Evolutionary conservation across 495 filamentous ascomycete genomes (phyloP).

Genomic region (Penicillium samsonianum): DNA sequence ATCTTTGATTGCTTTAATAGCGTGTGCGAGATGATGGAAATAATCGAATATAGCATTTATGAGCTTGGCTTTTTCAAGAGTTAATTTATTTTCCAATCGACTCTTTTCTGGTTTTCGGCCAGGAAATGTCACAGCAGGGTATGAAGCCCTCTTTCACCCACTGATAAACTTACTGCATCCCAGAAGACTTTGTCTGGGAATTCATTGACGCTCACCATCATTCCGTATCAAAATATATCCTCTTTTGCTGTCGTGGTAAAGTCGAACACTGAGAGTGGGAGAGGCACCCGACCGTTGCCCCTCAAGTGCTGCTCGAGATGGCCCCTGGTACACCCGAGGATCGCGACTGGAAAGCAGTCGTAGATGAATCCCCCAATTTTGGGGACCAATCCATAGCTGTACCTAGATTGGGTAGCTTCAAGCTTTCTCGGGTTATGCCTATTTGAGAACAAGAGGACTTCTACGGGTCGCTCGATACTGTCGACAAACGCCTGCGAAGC

Average conservation of each 20-base stretch:
- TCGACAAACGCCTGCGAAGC: background rate
- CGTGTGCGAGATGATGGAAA: background rate
- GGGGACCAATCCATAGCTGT: background rate
- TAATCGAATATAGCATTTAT: background rate
- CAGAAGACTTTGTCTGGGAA: background rate
- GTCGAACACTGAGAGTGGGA: background rate
- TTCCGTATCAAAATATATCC: too few relatives aligned
- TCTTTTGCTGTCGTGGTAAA: too few relatives aligned
- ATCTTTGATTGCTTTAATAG: background rate
- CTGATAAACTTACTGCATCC: background rate
- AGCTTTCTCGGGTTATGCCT: background rate
- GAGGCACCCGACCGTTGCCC: too few relatives aligned
- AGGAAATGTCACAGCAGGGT: background rate
- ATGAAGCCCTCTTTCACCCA: background rate
- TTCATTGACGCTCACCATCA: too few relatives aligned
- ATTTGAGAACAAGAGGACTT: background rate
- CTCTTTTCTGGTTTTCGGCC: background rate
- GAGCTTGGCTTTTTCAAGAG: background rate
- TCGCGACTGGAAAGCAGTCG: background rate
- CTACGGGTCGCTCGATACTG: background rate
- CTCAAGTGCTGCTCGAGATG: too few relatives aligned
- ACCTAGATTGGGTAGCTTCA: background rate
- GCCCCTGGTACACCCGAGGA: background rate
- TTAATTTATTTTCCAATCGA: background rate
- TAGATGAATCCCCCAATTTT: background rate